Base-by-base conservation (phyloP, 352 stramenopile genomes). In the Phytopythium oedochilum region DNA sequence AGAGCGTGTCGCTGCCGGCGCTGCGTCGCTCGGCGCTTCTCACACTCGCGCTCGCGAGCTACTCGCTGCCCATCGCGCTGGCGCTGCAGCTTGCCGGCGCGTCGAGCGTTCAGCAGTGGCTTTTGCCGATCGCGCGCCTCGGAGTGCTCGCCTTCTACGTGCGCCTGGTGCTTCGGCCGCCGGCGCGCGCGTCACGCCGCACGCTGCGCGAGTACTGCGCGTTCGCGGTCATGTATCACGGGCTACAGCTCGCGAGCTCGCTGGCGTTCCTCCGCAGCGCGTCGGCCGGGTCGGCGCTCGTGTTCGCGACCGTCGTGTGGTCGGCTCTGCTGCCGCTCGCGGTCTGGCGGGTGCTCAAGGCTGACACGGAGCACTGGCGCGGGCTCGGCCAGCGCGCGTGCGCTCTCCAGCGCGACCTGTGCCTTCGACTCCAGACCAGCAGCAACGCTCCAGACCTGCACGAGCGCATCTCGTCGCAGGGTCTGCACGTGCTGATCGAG, bases 281-380 rank as follows among this genome's bases (percentile, higher is more conserved):
- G 3, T 17, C 44, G 5, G 15, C 12, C 8, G 44, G 44, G 12
- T 36, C 25, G 5, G 44, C 29, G 44, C 44, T 51, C 44, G 17
- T 51, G 44, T 51, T 51, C 29, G 55, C 53, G 10, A 77, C 78
- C 48, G 60, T 50, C 1, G 40, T 82, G 39, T 92, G 75, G 70
- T 72, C 63, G 9, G 69, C 74, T 0, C 47, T 88, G 9, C 72
- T 68, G 26, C 84, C 84, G 7, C 60, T 89, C 11, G 69, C 88
- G 10, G 78, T 92, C 54, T 91, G 78, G 80, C 68, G 80, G 52
- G 66, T 91, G 18, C 63, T 93, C 14, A 75, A 72, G 22, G 82
- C 82, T 3, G 82, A 92, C 48, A 92, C 82, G 9, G 71, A 75
- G 43, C 68, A 92, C 55, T 92, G 82, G 82, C 70, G 82, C 22